phyloP scores from a whole-genome alignment of 257 asterid genomes.

The Scutellaria baicalensis region DNA sequence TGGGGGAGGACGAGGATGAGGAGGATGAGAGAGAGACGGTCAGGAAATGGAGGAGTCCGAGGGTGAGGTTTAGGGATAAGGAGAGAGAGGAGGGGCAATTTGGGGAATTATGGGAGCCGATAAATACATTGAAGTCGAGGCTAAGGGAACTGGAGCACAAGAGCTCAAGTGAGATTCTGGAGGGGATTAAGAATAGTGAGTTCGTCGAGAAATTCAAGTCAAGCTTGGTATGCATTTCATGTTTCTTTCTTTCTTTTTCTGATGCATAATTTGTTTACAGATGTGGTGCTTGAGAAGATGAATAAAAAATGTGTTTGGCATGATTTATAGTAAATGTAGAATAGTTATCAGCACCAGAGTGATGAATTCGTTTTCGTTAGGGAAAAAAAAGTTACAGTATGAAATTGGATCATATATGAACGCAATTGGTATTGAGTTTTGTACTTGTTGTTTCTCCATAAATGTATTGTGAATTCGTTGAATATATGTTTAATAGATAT shows the following conservation, averaged over 20 bases:
- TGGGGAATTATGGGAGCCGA: constrained; percentile 80
- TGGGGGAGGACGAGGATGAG: constrained; percentile 51
- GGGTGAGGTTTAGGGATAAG: constrained; percentile 46
- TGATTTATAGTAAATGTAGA: neutral
- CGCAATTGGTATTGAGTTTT: neutral
- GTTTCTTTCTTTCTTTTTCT: neutral
- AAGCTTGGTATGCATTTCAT: constrained; percentile 59
- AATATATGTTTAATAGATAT: neutral
- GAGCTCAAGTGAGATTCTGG: constrained; percentile 68
- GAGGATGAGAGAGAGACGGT: constrained; percentile 32
- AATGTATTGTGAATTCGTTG: neutral
- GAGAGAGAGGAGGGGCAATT: constrained; percentile 58
- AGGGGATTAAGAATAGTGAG: constrained; percentile 88
- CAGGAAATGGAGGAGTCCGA: constrained; percentile 38
- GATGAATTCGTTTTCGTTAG: neutral
- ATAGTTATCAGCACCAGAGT: constrained; percentile 1
- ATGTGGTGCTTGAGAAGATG: neutral
- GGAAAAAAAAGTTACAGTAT: neutral
- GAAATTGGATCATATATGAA: neutral
- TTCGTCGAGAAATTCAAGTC: constrained; percentile 84
- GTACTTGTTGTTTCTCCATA: neutral
- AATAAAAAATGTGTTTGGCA: neutral
- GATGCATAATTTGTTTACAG: neutral
- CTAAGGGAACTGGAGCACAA: constrained; percentile 76
- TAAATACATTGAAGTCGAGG: constrained; percentile 59